A percentile compares a stretch with the other conserved stretches of the same genome.
phyloP scores from a whole-genome alignment of 805 yeast species.

The Candida golubevii region DNA sequence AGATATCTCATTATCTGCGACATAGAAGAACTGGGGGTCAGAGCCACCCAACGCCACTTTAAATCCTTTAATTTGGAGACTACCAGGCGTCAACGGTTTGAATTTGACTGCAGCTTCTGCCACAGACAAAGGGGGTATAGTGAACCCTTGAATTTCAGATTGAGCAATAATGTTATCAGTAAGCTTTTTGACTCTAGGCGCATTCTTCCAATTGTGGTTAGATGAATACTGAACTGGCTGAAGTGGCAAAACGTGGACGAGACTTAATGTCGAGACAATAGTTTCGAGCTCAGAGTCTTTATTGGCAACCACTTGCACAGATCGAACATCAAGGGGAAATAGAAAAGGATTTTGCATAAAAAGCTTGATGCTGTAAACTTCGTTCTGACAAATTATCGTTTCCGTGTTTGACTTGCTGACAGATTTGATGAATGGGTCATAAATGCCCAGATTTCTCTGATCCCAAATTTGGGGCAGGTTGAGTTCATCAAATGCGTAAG shows the following conservation, averaged over 20 bases:
- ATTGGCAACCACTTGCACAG: slow-evolving; percentile 38
- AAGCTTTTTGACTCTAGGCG: background rate
- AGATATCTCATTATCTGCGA: slow-evolving; percentile 29
- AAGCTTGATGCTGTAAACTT: slow-evolving; percentile 53
- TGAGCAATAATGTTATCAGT: background rate
- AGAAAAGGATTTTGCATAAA: slow-evolving; percentile 74
- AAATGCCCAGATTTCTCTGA: slow-evolving; percentile 13
- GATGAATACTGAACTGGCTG: background rate
- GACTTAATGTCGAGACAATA: background rate
- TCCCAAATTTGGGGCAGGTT: too few species aligned
- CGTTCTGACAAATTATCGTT: slow-evolving; percentile 37
- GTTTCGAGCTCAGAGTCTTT: slow-evolving; percentile 29
- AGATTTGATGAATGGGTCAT: slow-evolving; percentile 48
- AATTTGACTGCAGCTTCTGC: slow-evolving; percentile 42
- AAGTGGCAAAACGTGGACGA: slow-evolving; percentile 1
- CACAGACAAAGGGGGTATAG: slow-evolving; percentile 25
- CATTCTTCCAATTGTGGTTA: slow-evolving; percentile 2
- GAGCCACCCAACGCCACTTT: slow-evolving; percentile 50
- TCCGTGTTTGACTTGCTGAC: slow-evolving; percentile 46
- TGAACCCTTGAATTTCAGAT: slow-evolving; percentile 8
- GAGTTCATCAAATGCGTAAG: too few species aligned
- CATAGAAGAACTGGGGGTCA: slow-evolving; percentile 39
- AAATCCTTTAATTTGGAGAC: slow-evolving; percentile 48
- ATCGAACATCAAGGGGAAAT: slow-evolving; percentile 61
- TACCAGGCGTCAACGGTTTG: slow-evolving; percentile 48